phyloP scores from a whole-genome alignment of 1,139 yeast species.

The Candida mesenterica region DNA sequence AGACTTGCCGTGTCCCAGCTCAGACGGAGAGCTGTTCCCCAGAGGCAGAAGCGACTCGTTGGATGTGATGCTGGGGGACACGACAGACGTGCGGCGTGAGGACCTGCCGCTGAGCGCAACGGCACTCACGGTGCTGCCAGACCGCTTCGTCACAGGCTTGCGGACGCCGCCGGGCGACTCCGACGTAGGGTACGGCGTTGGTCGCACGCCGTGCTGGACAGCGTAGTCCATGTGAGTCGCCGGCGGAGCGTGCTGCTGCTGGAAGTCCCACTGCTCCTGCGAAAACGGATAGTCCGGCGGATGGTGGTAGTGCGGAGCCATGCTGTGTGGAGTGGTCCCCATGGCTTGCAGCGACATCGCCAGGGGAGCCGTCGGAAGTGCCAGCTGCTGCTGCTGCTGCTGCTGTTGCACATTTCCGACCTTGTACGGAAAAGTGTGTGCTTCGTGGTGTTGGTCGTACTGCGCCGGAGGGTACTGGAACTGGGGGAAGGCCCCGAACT shows the following conservation, averaged over 20 bases:
- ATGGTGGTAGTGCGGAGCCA: constrained; percentile 1
- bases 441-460: neutral
- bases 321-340: neutral
- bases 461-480: constrained; percentile 8
- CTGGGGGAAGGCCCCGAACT: constrained; percentile 6
- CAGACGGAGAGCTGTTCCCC: constrained; percentile 1
- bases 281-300: constrained; percentile 5
- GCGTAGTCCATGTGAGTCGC: constrained; percentile 2
- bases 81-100: constrained; percentile 7
- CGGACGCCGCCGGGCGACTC: constrained; percentile 7
- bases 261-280: constrained; percentile 8
- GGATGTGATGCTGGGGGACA: constrained; percentile 7
- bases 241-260: constrained; percentile 7
- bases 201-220: constrained; percentile 6
- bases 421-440: neutral
- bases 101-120: constrained; percentile 8
- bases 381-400: constrained; percentile 6
- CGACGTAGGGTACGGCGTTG: constrained; percentile 8
- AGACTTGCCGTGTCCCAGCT: constrained; percentile 12
- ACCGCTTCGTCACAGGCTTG: no score
- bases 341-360: no score
- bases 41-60: constrained; percentile 2
- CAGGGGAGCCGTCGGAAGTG: no score
- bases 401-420: constrained; percentile 4
- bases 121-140: no score